Base-by-base conservation (phyloP, 2,329 filamentous ascomycete genomes). In the Pseudogymnoascus sp. region DNA sequence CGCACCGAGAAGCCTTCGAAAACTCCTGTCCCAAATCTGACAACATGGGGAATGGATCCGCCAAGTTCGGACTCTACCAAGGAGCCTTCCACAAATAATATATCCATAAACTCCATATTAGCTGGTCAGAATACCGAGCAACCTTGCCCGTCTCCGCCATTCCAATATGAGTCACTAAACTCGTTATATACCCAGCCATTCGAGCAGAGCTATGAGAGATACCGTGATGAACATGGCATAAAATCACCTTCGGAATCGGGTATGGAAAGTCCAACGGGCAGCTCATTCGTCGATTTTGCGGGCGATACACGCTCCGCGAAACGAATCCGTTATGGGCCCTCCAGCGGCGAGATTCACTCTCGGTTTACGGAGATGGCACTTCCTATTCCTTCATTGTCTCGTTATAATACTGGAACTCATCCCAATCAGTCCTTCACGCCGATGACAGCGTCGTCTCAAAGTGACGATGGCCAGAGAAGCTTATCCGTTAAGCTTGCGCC, bases 381-480 rank as follows among this genome's bases (percentile, higher is more conserved):
- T 23, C 65, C 65, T 13, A 62, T 57, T 41, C 37, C 60, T n/a
- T 55, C 60, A 3, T 58, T 58, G 5, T 38, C 58, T 39, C 57
- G 62, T 15, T 63, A 62, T 19, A 60, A 52, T 58, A 26, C 21
- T 2, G 58, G 12, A 39, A 33, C 19, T 30, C 48, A 7, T 30
- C 60, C 26, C 62, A 48, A 34, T 60, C 60, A 30, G 35, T 57
- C 57, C 21, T 73, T 69, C 33, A 77, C 72, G 23, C 74, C 76
- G 13, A 67, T 66, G 68, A 64, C 63, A 66, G 70, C 57, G 61
- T 75, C 64, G 65, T 74, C 63, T 71, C 61, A 75, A 72, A 64
- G 74, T 73, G 66, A 81, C 73, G 60, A 77, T 74, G 34, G 71
- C 67, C 61, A 76, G 72, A 57, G 72, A 71, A 66, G 68, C 69